phyloP scores from a whole-genome alignment of 1,284 basidiomycete genomes.

The Malassezia arunalokei region DNA sequence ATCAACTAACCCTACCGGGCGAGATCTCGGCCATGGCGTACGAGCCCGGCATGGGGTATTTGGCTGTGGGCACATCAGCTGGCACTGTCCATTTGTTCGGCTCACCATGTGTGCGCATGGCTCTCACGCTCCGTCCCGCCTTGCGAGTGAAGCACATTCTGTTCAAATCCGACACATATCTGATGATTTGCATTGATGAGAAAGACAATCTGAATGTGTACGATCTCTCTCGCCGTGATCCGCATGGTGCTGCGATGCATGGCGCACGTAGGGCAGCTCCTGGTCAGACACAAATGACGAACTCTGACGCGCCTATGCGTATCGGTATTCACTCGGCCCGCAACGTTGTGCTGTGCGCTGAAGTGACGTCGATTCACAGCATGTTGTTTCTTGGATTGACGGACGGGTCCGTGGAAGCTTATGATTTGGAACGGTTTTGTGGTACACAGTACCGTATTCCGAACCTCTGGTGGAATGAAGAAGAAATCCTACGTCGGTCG shows the following conservation, averaged over 20 bases:
- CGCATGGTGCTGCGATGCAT: constrained; percentile 21
- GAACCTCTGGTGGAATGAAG: constrained; percentile 60
- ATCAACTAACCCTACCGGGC: constrained; percentile 36
- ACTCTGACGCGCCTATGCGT: constrained; percentile 26
- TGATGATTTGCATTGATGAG: constrained; percentile 59
- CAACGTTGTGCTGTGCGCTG: constrained; percentile 51
- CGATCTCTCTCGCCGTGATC: constrained; percentile 55
- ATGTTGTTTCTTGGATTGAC: constrained; percentile 55
- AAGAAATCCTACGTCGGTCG: constrained; percentile 54
- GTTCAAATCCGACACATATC: constrained; percentile 55
- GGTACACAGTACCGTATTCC: constrained; percentile 43
- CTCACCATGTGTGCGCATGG: constrained; percentile 55
- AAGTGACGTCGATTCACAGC: constrained; percentile 61
- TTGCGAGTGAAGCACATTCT: constrained; percentile 55
- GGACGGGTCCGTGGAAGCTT: constrained; percentile 48
- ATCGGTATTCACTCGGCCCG: constrained; percentile 28
- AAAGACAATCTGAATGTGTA: constrained; percentile 58
- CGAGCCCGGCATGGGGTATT: constrained; percentile 49
- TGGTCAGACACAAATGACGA: constrained; percentile 15
- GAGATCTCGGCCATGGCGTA: constrained; percentile 43
- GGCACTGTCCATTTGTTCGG: constrained; percentile 59
- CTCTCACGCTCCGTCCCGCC: constrained; percentile 52
- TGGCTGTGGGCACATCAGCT: constrained; percentile 55
- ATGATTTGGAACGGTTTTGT: constrained; percentile 45
- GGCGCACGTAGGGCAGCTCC: constrained; percentile 49